Evolutionary conservation across 768 basidiomycete genomes (phyloP).

Genomic region (Amanita subjunquillea): DNA sequence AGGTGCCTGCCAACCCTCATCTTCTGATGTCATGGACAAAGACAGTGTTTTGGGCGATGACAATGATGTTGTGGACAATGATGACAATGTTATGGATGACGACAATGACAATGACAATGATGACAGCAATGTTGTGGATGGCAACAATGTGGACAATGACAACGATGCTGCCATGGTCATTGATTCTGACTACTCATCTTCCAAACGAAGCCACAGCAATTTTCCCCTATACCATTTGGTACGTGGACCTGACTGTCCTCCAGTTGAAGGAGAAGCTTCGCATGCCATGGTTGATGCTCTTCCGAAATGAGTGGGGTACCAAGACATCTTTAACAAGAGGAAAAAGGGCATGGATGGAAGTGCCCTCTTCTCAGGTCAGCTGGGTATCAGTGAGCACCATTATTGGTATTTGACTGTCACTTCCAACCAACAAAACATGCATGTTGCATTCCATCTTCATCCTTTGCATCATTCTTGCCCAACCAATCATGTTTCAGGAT

Average conservation of each 20-base stretch:
- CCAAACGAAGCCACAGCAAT: not conserved
- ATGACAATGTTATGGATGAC: no score
- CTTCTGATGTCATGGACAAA: no score
- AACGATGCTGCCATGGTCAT: not conserved
- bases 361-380: conserved; percentile 7
- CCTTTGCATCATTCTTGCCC: conserved; percentile 6
- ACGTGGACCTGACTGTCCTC: conserved; percentile 1
- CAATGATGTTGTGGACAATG: no score
- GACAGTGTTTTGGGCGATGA: no score
- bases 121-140: no score
- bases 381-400: conserved; percentile 5
- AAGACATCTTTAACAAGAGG: conserved; percentile 4
- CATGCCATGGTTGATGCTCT: not conserved
- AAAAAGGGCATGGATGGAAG: conserved; percentile 3
- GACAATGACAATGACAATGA: no score
- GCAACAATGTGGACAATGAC: not conserved
- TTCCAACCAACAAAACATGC: conserved; percentile 3
- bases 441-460: conserved; percentile 7
- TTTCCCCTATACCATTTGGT: conserved; percentile 5
- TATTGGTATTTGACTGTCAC: not conserved
- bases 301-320: not conserved
- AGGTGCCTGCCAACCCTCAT: no score
- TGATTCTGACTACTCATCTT: not conserved
- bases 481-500: conserved; percentile 7
- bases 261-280: not conserved